Conservation (phyloP, 192 early-diverging fungal genomes). For the Coemansia sp. region DNA sequence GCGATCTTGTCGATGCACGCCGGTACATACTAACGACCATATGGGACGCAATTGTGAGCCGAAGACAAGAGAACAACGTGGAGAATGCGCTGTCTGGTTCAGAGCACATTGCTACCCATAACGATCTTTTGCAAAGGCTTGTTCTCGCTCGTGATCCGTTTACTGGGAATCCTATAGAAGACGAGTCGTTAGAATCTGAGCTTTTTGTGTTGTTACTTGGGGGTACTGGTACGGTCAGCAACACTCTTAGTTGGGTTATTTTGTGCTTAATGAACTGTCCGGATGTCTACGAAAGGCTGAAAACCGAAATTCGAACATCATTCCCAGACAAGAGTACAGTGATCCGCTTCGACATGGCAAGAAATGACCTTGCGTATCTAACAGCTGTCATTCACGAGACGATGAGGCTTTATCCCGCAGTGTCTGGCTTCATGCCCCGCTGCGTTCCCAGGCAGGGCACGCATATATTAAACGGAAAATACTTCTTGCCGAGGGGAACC, state of each 20-base stretch:
- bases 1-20: not conserved
- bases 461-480: not conserved
- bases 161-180: constrained; percentile 25
- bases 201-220: constrained; percentile 35
- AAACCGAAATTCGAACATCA: constrained; percentile 21
- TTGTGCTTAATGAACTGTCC: constrained; percentile 44
- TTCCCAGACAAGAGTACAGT: constrained; percentile 13
- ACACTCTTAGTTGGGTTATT: constrained; percentile 38
- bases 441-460: constrained; percentile 22
- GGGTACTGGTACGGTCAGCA: constrained; percentile 54
- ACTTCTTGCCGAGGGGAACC: constrained; percentile 17
- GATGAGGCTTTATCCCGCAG: constrained; percentile 37
- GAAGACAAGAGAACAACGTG: not conserved
- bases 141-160: constrained; percentile 42
- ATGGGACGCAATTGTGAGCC: constrained; percentile 3
- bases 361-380: constrained; percentile 25
- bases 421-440: constrained; percentile 30
- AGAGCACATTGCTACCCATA: not conserved
- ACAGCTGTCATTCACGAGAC: constrained; percentile 45
- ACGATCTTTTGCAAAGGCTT: constrained; percentile 50
- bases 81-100: not conserved
- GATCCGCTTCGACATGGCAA: constrained; percentile 32
- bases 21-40: constrained; percentile 14
- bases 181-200: constrained; percentile 18
- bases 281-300: constrained; percentile 14